Evolutionary conservation across 2,329 filamentous ascomycete species (phyloP), one percentile per base, ranked within the genome.

Genomic region (Botrytis cinerea): DNA sequence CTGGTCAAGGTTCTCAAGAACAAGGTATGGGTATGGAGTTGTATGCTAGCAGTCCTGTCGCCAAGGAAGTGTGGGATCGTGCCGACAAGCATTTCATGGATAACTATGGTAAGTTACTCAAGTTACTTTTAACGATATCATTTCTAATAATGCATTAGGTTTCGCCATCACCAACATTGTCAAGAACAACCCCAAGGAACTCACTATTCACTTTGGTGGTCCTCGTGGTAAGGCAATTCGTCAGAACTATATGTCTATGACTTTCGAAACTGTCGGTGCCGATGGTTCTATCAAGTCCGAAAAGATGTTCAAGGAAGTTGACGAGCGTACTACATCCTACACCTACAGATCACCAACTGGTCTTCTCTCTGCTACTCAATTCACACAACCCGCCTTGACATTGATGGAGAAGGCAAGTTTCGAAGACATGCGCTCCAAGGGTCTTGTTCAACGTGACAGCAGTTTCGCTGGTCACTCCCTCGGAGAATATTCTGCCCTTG

Each of bases 1-100:
- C 97, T 76, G 96, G 96, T 73, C 96, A 99, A 84, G 96, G 96
- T 79, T 98, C 95, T 69, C 97, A 99, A 83, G 96, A 99, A 84
- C 96, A 99, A 83, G 96, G 96, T 75, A 99, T 99, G 96, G 96
- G 96, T 84, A 99, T 99, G 96, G 96, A 98, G 81, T 88, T 99
- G 70, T 99, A 99, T 83, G 92, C 88, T 80, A 97, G 92, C 87
- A 98, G 96, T 82, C 86, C 92, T 54, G 96, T 99, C 32, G 97
- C 96, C 75, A 95, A 94, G 85, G 95, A 97, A 79, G 96, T 99
- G 70, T 99, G 96, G 96, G 96, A 98, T 82, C 91, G 94, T 75
- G 97, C 96, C 69, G 96, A 99, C 85, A 97, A 93, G 84, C 97
- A 99, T 83, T 95, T 99, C 82, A 91, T 98, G 85, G 95, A 98